Conservation (phyloP, 2,329 filamentous ascomycete species). For the Blumeriella jaapii region DNA sequence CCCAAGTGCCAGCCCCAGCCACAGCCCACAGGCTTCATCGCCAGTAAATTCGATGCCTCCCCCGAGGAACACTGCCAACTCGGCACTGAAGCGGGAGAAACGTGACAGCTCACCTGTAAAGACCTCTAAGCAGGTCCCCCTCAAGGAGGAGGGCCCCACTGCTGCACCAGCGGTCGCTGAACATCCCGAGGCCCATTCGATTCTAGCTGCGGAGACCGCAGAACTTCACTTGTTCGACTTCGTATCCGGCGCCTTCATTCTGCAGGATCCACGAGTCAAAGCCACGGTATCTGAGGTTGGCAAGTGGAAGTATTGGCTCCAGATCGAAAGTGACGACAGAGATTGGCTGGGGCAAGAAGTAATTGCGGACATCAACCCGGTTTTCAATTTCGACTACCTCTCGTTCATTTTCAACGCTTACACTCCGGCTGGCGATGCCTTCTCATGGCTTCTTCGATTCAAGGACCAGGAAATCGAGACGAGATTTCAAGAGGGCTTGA, state of each 20-base stretch:
- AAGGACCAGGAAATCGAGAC: slow-evolving; percentile 72
- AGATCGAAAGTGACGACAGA: slow-evolving; percentile 63
- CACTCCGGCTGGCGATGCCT: slow-evolving; percentile 73
- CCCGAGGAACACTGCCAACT: slow-evolving; percentile 32
- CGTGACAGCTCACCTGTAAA: slow-evolving; percentile 9
- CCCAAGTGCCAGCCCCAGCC: slow-evolving; percentile 46
- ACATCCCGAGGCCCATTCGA: slow-evolving; percentile 59
- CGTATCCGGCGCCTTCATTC: slow-evolving; percentile 68
- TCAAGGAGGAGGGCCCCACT: slow-evolving; percentile 37
- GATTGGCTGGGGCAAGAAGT: slow-evolving; percentile 83
- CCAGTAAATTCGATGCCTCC: slow-evolving; percentile 20
- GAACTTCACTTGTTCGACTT: slow-evolving; percentile 95
- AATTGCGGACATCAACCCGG: slow-evolving; percentile 85
- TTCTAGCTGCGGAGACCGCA: slow-evolving; percentile 62
- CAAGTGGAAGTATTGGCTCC: slow-evolving; percentile 91
- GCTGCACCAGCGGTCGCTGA: slow-evolving; percentile 46
- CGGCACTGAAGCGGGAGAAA: slow-evolving; percentile 33
- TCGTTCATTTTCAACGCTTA: slow-evolving; percentile 99
- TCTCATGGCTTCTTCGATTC: slow-evolving; percentile 92
- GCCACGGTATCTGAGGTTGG: slow-evolving; percentile 79
- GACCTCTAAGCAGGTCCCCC: slow-evolving; percentile 21
- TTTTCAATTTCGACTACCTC: slow-evolving; percentile 98
- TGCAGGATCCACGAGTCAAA: slow-evolving; percentile 43
- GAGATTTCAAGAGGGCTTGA: slow-evolving; percentile 82
- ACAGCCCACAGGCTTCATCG: slow-evolving; percentile 38